Base-by-base conservation (phyloP, 2,329 filamentous ascomycete species). In the Pyrenochaeta sp. region DNA sequence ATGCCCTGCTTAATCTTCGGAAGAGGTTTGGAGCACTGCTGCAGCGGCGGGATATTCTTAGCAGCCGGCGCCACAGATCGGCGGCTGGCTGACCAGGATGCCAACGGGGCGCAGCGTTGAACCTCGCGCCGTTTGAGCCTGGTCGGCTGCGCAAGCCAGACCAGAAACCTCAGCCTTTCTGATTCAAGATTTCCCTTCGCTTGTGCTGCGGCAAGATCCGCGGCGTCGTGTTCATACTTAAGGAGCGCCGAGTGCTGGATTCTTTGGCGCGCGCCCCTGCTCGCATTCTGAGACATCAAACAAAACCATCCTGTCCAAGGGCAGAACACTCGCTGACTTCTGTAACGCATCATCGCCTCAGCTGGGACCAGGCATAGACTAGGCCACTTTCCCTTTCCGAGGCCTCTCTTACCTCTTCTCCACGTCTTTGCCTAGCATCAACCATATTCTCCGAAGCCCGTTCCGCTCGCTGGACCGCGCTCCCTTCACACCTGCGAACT, bases 161-260 rank as follows among this genome's bases (percentile, higher is more conserved):
- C 48, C 41, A n/a, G n/a, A 23, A 33, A 20, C 27, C 49, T 56
- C 54, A 57, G 51, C 55, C 49, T 61, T 46, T 48, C 47, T 27
- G 23, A 20, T 36, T 46, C 40, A 43, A 29, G 9, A 49, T 31
- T 23, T n/a, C n/a, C 40, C 33, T 33, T 54, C 53, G 54, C 42
- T 58, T 55, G 15, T n/a, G 27, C 23, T 17, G 40, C 20, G 33
- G 35, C 42, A 42, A 31, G 40, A 30, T 12, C 17, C 31, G 39
- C 36, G 18, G 9, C 27, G 23, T 18, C 17, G 23, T 33, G 30
- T 27, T 42, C 15, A 15, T 42, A 42, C 7, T 17, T 42, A 42
- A 17, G 39, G 5, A 20, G 32, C n/a, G 42, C 17, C 7, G 23
- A 18, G 33, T 18, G 17, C 46, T 41, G 23, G 21, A 42, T 20